phyloP scores from a whole-genome alignment of 2,329 filamentous ascomycete genomes.

The Neurospora sp. region DNA sequence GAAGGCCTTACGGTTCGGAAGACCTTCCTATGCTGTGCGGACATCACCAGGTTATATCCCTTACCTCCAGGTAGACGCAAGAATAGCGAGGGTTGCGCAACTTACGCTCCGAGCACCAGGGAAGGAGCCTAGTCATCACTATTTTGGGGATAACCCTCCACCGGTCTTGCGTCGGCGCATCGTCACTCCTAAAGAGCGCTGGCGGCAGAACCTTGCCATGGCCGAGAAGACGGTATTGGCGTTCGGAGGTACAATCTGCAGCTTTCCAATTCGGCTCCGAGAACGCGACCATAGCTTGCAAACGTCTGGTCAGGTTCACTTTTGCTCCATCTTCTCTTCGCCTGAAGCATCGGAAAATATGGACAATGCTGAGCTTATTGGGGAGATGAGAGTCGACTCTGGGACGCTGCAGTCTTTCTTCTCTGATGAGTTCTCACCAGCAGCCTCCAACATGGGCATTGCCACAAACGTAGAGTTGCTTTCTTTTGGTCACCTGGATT shows the following conservation, averaged over 20 bases:
- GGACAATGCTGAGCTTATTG: neutral
- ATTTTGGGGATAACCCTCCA: neutral
- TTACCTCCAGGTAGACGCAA: neutral
- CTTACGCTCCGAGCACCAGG: neutral
- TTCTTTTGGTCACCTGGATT: neutral
- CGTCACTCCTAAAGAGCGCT: neutral
- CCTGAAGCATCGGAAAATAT: neutral
- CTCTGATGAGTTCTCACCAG: neutral
- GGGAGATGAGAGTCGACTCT: neutral
- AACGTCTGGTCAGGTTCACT: neutral
- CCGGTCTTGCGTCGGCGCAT: neutral
- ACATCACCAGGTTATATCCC: neutral
- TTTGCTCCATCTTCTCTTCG: neutral
- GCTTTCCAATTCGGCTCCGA: neutral
- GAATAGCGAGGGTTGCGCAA: neutral
- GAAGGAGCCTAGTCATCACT: neutral
- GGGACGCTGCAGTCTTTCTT: neutral
- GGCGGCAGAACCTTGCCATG: neutral
- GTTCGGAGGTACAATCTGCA: neutral
- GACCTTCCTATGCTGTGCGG: neutral
- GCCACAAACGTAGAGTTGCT: neutral
- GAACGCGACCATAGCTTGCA: neutral
- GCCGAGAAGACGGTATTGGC: neutral
- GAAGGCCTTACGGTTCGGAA: neutral
- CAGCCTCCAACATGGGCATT: neutral